Evolutionary conservation across 1,139 yeast genomes (phyloP), one percentile per base, ranked within the genome.

Genomic region (Protomyces inouyei): DNA sequence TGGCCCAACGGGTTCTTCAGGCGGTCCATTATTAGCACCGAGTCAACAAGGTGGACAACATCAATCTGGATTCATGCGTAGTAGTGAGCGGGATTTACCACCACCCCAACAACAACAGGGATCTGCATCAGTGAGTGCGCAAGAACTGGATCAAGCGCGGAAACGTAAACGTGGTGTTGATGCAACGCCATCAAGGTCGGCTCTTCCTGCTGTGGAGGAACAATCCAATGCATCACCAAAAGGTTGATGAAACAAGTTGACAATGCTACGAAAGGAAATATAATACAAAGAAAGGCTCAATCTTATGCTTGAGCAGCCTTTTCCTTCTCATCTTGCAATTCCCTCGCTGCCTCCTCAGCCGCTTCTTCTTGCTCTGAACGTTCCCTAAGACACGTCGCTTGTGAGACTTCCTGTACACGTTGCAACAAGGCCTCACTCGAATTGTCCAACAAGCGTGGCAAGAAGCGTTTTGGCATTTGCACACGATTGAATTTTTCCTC

Each of bases 401-500:
- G 48, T 21, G 48, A 43, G 14, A 43, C 48, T 18, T 43, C 48
- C 25, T 43, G 48, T 35, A 28, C 36, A 21, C 54, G 38, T n/a
- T 51, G 38, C 18, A 35, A 51, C 18, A 51, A 35, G 3, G 51
- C 38, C 35, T 46, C 61, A 0, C 48, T 43, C 25, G 48, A 43
- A 6, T 5, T 52, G 18, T 59, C 63, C 38, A 59, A 18, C 35
- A 59, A 43, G 5, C 63, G 57, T 21, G 96, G 95, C 3, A 92
- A 88, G 72, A 89, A 89, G 73, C 86, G 85, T 80, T 91, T 89
- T 23, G 99, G 98, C 75, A 95, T 80, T 1, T 86, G 85, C 48
- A 95, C 98, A 72, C 98, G 83, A 52, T 85, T 80, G 76, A 93
- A 95, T 70, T 96, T 83, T 64, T 88, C 85, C 73, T 85, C 85